Conservation (phyloP, 1,284 basidiomycete genomes). For the Testicularia cyperi region DNA sequence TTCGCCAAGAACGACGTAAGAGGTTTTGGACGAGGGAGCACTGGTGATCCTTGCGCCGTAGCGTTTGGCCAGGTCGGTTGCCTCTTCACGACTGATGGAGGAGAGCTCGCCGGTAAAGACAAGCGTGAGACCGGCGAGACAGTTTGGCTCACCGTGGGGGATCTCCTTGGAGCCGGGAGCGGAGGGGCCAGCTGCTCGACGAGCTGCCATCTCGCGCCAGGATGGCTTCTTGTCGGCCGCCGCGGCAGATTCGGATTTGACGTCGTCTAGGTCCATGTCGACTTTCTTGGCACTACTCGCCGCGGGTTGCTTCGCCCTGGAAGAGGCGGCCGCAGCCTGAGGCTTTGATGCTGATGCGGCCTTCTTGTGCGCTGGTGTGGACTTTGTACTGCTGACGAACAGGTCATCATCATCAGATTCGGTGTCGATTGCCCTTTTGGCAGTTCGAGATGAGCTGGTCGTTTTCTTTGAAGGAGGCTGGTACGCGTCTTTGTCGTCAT, state of each 20-base stretch:
- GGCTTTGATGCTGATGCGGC: constrained; percentile 24
- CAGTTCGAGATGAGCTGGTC: constrained; percentile 3
- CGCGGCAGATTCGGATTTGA: constrained; percentile 4
- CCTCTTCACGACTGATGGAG: constrained; percentile 84
- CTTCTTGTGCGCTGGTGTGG: too few relatives aligned
- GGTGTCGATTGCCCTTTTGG: background rate
- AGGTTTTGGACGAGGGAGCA: constrained; percentile 86
- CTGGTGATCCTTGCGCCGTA: constrained; percentile 75
- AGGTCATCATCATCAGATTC: background rate
- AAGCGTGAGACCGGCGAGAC: constrained; percentile 81
- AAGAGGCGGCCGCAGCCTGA: constrained; percentile 28
- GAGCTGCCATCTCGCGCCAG: constrained; percentile 61
- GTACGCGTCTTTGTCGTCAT: constrained; percentile 54
- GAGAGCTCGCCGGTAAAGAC: constrained; percentile 88
- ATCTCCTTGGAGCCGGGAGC: constrained; percentile 79
- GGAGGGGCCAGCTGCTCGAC: constrained; percentile 69
- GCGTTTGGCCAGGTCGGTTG: constrained; percentile 82
- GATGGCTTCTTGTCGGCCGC: constrained; percentile 21
- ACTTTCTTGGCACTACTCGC: too few relatives aligned
- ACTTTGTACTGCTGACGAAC: too few relatives aligned
- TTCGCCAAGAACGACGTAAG: constrained; percentile 83
- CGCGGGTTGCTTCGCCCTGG: constrained; percentile 7
- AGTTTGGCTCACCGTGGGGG: constrained; percentile 76
- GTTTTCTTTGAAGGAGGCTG: constrained; percentile 42
- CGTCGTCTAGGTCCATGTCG: too few relatives aligned